A percentile compares a stretch with the other conserved stretches of the same genome.
phyloP scores from a whole-genome alignment of 176 grass and related monocot genomes.

The Cymbopogon citratus region DNA sequence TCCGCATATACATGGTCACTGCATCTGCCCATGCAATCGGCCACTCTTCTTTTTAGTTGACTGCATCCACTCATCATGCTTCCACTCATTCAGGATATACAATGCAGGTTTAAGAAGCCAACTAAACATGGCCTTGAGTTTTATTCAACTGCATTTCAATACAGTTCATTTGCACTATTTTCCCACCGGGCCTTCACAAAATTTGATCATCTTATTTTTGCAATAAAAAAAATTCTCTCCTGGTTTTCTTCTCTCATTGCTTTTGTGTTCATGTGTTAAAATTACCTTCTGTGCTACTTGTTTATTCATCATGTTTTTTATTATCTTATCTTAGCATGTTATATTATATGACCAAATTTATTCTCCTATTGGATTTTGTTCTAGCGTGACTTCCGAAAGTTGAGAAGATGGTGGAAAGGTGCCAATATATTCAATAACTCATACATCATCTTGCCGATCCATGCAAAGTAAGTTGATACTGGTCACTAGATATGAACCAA shows the following conservation, averaged over 20 bases:
- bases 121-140: too few species aligned
- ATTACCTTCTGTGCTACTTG: neutral
- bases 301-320: neutral
- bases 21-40: too few species aligned
- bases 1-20: too few species aligned
- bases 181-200: neutral
- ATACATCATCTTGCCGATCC: slow-evolving; percentile 89
- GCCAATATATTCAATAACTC: slow-evolving; percentile 78
- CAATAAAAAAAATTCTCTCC: neutral
- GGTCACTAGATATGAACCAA: neutral
- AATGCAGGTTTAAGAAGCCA: too few species aligned
- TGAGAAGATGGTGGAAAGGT: slow-evolving; percentile 99
- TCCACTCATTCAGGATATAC: too few species aligned
- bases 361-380: slow-evolving; percentile 9
- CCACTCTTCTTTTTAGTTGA: too few species aligned
- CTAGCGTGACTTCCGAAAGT: slow-evolving; percentile 52
- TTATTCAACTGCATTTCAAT: neutral
- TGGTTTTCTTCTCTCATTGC: neutral
- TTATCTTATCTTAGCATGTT: slow-evolving; percentile 18
- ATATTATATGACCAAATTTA: slow-evolving; percentile 18
- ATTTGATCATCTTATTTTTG: neutral
- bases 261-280: neutral
- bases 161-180: neutral
- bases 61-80: too few species aligned
- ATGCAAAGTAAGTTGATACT: slow-evolving; percentile 68